These are phyloP conservation scores for Penicillium aurantiogriseum DNA, from an alignment of 2,329 filamentous ascomycete species.

Conservation along the genomic window DNA sequence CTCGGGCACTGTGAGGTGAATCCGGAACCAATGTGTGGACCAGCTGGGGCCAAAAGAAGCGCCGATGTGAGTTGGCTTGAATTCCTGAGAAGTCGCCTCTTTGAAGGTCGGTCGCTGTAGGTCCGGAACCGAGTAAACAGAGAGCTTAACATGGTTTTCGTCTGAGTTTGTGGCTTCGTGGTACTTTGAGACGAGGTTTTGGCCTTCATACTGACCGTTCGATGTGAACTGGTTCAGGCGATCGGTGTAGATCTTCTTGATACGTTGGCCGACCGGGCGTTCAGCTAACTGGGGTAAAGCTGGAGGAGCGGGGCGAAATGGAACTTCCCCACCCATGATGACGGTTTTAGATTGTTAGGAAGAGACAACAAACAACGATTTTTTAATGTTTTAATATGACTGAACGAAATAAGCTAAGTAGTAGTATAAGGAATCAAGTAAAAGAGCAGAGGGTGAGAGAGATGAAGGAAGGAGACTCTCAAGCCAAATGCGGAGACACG, in stretches of 20 bases:
- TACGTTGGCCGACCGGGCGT: slow-evolving; percentile 69
- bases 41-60: slow-evolving; percentile 87
- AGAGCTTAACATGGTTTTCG: slow-evolving; percentile 75
- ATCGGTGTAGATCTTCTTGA: slow-evolving; percentile 79
- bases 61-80: slow-evolving; percentile 71
- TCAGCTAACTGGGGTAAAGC: slow-evolving; percentile 52
- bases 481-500: slow-evolving; percentile 18
- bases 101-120: slow-evolving; percentile 80
- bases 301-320: slow-evolving; percentile 26
- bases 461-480: slow-evolving; percentile 3
- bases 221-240: slow-evolving; percentile 79
- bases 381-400: neutral
- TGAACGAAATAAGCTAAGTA: neutral
- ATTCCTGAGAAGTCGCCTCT: slow-evolving; percentile 75
- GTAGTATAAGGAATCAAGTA: neutral
- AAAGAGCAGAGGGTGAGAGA: neutral
- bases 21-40: slow-evolving; percentile 97
- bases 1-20: slow-evolving; percentile 73
- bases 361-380: neutral
- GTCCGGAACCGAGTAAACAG: slow-evolving; percentile 78
- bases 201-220: slow-evolving; percentile 71
- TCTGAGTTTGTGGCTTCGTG: slow-evolving; percentile 67
- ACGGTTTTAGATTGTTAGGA: neutral
- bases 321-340: slow-evolving; percentile 41
- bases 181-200: slow-evolving; percentile 76